These are phyloP conservation scores for Iodosphaeria phyllophila DNA, from an alignment of 2,329 filamentous ascomycete genomes.

Conservation along the genomic window DNA sequence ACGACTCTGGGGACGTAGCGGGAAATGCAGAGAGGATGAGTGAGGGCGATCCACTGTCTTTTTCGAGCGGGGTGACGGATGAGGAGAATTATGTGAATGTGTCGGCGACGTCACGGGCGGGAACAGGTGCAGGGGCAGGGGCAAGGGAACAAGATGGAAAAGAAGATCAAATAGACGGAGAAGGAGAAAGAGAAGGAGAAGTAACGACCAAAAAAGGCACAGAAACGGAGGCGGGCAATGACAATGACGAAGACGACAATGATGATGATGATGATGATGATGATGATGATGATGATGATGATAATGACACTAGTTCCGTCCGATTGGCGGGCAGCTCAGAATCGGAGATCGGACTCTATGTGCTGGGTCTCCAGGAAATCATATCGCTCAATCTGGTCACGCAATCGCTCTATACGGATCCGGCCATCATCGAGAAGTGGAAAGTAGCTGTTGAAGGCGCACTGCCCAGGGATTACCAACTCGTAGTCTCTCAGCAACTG, in stretches of 20 bases:
- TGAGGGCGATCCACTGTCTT: too few relatives aligned
- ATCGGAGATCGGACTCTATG: slow-evolving; percentile 75
- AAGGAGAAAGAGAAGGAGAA: slow-evolving; percentile 7
- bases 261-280: slow-evolving; percentile 26
- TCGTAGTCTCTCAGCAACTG: slow-evolving; percentile 68
- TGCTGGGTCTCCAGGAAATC: slow-evolving; percentile 80
- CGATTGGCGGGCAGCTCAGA: slow-evolving; percentile 40
- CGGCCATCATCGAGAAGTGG: slow-evolving; percentile 57
- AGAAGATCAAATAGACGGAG: slow-evolving; percentile 37
- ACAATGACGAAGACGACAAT: too few relatives aligned
- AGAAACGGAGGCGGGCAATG: slow-evolving; percentile 11
- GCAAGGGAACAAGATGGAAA: too few relatives aligned
- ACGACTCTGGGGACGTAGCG: too few relatives aligned
- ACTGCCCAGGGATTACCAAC: slow-evolving; percentile 57
- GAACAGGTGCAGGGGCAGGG: too few relatives aligned
- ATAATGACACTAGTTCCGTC: slow-evolving; percentile 20
- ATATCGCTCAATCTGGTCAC: slow-evolving; percentile 67
- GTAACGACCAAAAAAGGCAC: slow-evolving; percentile 3
- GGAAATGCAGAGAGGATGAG: too few relatives aligned
- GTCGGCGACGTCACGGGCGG: too few relatives aligned
- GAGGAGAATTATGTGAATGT: too few relatives aligned
- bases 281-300: slow-evolving; percentile 21
- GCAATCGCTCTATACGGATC: slow-evolving; percentile 64
- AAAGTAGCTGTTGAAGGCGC: slow-evolving; percentile 55
- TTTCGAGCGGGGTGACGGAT: too few relatives aligned